These are phyloP conservation scores for Pulveroboletus ravenelii DNA, from an alignment of 768 basidiomycete species.

Conservation along the genomic window DNA sequence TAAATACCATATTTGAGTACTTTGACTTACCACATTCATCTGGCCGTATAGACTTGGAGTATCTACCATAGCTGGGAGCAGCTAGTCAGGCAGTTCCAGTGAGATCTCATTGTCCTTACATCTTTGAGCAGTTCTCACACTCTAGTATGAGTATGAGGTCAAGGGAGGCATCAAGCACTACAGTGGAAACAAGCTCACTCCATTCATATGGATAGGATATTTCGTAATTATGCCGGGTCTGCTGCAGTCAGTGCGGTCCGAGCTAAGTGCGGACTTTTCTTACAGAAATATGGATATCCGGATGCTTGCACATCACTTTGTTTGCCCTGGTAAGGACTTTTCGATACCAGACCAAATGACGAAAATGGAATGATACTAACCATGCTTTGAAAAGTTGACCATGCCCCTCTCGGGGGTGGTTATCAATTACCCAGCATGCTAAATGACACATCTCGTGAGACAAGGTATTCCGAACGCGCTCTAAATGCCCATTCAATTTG, in stretches of 20 bases:
- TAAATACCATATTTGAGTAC: background rate
- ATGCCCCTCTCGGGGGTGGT: constrained; percentile 65
- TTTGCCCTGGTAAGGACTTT: constrained; percentile 43
- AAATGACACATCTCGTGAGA: constrained; percentile 93
- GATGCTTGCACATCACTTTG: constrained; percentile 61
- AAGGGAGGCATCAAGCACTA: background rate
- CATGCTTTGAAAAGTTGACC: constrained; percentile 70
- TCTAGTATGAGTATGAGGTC: constrained; percentile 34
- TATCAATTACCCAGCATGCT: constrained; percentile 79
- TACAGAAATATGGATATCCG: constrained; percentile 72
- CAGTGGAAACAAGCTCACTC: constrained; percentile 42
- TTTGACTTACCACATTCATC: constrained; percentile 53
- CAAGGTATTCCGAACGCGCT: constrained; percentile 75
- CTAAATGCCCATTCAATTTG: constrained; percentile 33
- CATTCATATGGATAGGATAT: constrained; percentile 70
- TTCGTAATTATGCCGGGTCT: constrained; percentile 74
- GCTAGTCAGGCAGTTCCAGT: constrained; percentile 3
- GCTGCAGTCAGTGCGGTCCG: background rate
- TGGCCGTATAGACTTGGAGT: constrained; percentile 66
- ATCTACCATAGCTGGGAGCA: constrained; percentile 59
- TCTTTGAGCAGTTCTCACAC: constrained; percentile 58
- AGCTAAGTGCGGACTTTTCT: constrained; percentile 13
- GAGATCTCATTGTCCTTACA: constrained; percentile 36
- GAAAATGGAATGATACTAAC: constrained; percentile 34
- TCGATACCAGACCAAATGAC: background rate